A percentile compares a stretch with the other conserved stretches of the same genome.
Evolutionary conservation across 1,139 yeast species (phyloP).

Genomic region (Geotrichum aggregatum): DNA sequence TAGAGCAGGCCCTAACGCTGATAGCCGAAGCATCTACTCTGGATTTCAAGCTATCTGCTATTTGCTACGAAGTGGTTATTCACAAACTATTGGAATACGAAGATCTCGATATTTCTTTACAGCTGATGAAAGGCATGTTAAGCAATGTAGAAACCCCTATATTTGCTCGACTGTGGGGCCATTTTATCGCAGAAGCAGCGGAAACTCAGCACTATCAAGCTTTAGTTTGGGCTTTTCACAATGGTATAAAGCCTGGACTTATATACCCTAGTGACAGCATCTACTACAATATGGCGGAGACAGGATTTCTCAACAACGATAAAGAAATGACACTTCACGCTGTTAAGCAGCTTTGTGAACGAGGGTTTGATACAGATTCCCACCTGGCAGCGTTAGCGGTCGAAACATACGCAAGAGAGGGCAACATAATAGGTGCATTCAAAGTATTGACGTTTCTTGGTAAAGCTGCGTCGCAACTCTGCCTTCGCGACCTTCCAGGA

Average conservation of each 20-base stretch:
- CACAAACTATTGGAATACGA: conserved; percentile 28
- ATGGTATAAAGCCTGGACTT: conserved; percentile 35
- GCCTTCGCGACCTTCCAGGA: conserved; percentile 12
- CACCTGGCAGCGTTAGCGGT: conserved; percentile 7
- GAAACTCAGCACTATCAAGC: conserved; percentile 29
- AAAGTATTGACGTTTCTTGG: conserved; percentile 12
- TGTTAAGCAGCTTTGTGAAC: conserved; percentile 9
- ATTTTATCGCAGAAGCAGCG: conserved; percentile 32
- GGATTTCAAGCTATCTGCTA: not conserved
- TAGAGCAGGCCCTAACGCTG: conserved; percentile 8
- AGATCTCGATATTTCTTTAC: conserved; percentile 35
- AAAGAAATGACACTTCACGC: conserved; percentile 15
- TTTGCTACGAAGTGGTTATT: conserved; percentile 31
- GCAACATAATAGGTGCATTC: conserved; percentile 1
- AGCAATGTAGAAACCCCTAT: conserved; percentile 20
- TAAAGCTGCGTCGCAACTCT: conserved; percentile 5
- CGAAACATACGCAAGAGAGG: conserved; percentile 11
- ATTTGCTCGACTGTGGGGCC: conserved; percentile 38
- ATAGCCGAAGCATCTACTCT: conserved; percentile 5
- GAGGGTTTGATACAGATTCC: conserved; percentile 14
- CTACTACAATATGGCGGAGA: conserved; percentile 30
- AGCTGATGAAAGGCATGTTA: conserved; percentile 30
- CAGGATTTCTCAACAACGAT: conserved; percentile 31
- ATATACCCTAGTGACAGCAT: conserved; percentile 35
- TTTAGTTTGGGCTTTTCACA: conserved; percentile 32